These are phyloP conservation scores for Lojkania enalia DNA, from an alignment of 2,329 filamentous ascomycete genomes.

Conservation along the genomic window DNA sequence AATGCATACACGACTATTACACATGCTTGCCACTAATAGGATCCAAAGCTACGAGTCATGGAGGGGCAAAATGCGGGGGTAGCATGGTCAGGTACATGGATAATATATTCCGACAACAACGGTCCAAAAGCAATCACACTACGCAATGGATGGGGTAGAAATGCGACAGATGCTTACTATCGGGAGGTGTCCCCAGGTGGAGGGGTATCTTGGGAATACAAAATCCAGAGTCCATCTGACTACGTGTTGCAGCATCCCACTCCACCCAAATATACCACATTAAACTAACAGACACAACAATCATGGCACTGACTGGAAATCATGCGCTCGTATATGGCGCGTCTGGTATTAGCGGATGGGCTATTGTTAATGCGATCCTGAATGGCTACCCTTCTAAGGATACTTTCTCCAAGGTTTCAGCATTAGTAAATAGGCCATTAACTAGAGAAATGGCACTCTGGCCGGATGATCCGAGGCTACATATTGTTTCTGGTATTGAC, in stretches of 20 bases:
- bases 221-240: conserved; percentile 11
- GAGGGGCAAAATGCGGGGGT: conserved; percentile 23
- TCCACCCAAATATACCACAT: no score
- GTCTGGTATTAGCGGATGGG: conserved; percentile 56
- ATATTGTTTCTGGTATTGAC: conserved; percentile 47
- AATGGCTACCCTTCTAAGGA: conserved; percentile 51
- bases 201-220: conserved; percentile 9
- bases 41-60: conserved; percentile 25
- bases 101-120: conserved; percentile 30
- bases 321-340: conserved; percentile 48
- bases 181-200: conserved; percentile 8
- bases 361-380: conserved; percentile 54
- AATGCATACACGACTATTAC: conserved; percentile 11
- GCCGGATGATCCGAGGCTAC: conserved; percentile 41
- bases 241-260: conserved; percentile 5
- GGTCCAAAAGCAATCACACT: conserved; percentile 4
- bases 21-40: neutral
- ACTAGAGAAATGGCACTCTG: conserved; percentile 39
- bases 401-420: conserved; percentile 51
- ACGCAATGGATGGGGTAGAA: conserved; percentile 4
- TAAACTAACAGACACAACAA: no score
- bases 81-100: conserved; percentile 24
- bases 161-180: conserved; percentile 1
- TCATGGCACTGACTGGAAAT: conserved; percentile 25
- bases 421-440: conserved; percentile 53